Conservation (phyloP, 345 rosid genomes). For the Citropsis articulata region DNA sequence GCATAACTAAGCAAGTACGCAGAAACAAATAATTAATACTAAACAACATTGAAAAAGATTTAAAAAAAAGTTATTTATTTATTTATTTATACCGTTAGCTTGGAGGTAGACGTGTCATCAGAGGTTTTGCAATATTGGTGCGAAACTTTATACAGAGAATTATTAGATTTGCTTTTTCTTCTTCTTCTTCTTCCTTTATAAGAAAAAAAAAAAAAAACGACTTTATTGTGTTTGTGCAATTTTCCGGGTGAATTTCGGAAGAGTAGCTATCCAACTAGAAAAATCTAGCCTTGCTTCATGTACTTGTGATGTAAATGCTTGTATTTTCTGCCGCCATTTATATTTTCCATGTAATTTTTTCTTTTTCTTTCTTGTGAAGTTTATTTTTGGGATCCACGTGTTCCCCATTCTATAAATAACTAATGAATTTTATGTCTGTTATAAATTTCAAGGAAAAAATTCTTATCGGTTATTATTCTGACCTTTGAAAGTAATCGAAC, state of each 20-base stretch:
- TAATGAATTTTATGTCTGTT: too few species aligned
- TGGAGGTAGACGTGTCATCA: background rate
- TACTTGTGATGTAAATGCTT: background rate
- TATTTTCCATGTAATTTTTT: background rate
- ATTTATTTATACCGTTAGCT: background rate
- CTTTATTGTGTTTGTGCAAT: background rate
- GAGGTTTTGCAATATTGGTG: background rate
- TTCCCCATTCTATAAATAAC: too few species aligned
- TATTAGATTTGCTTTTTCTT: conserved; percentile 24
- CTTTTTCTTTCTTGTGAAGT: too few species aligned
- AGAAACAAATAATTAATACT: background rate
- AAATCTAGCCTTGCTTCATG: background rate
- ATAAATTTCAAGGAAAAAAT: too few species aligned
- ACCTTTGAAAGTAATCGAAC: too few species aligned
- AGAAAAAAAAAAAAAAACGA: conserved; percentile 1
- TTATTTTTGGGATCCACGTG: too few species aligned
- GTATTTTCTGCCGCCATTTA: too few species aligned
- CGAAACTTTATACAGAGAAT: background rate
- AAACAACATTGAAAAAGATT: background rate
- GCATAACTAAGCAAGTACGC: background rate
- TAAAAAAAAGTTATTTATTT: background rate
- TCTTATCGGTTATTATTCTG: too few species aligned
- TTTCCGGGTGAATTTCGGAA: background rate
- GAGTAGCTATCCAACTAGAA: background rate
- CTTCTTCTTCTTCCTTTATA: conserved; percentile 26